phyloP scores from a whole-genome alignment of 1,139 yeast genomes.

The Candida dubliniensis region DNA sequence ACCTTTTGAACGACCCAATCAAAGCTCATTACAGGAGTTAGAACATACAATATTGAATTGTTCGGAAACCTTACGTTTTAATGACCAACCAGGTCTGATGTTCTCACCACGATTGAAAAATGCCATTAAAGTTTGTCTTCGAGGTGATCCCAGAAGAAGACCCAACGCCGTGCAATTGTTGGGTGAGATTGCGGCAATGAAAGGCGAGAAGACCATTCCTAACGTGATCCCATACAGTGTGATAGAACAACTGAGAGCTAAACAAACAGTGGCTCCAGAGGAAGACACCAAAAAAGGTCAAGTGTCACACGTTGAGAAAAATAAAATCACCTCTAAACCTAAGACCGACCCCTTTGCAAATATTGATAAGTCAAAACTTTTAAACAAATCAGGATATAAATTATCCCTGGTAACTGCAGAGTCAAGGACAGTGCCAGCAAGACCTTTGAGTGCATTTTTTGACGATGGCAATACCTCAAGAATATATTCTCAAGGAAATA shows the following conservation, averaged over 20 bases:
- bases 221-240: conserved; percentile 43
- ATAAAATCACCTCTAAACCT: background rate
- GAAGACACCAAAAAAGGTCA: background rate
- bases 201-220: conserved; percentile 53
- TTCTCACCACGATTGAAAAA: conserved; percentile 51
- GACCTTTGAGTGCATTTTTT: conserved; percentile 16
- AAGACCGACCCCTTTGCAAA: conserved; percentile 38
- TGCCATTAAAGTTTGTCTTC: conserved; percentile 59
- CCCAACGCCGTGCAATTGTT: conserved; percentile 73
- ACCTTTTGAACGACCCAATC: conserved; percentile 77
- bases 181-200: conserved; percentile 66
- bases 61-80: conserved; percentile 32
- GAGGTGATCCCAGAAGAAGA: conserved; percentile 68
- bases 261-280: background rate
- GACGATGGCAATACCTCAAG: conserved; percentile 10
- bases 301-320: background rate
- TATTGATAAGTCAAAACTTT: conserved; percentile 35
- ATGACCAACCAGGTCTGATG: conserved; percentile 38
- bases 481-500: conserved; percentile 16
- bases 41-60: conserved; percentile 41
- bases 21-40: conserved; percentile 37
- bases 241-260: conserved; percentile 13
- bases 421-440: conserved; percentile 9
- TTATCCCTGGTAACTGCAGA: conserved; percentile 11
- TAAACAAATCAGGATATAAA: conserved; percentile 8